Conservation (phyloP, 441 rosid genomes). For the Metrosideros polymorpha region DNA sequence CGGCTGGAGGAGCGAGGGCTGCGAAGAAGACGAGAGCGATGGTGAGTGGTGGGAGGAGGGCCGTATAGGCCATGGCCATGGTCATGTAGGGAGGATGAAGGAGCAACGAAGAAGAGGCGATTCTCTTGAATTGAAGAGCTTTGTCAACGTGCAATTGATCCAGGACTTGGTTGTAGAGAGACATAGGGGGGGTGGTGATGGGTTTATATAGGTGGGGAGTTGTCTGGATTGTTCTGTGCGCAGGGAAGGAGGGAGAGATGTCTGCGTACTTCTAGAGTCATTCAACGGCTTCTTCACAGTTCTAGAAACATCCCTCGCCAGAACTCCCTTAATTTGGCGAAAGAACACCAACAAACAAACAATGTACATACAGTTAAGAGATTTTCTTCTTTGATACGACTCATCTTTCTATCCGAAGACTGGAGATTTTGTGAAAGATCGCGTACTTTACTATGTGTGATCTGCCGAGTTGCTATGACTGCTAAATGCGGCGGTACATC, state of each 20-base stretch:
- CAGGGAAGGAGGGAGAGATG: neutral
- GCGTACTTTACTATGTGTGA: neutral
- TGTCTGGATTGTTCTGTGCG: neutral
- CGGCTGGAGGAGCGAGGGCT: neutral
- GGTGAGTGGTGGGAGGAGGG: neutral
- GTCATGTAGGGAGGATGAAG: neutral
- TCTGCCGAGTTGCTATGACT: neutral
- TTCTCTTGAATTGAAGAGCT: neutral
- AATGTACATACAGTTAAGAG: neutral
- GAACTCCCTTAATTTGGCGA: too few species aligned
- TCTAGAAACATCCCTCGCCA: neutral
- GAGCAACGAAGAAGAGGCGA: fast-evolving
- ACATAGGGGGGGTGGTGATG: fast-evolving
- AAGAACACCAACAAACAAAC: neutral
- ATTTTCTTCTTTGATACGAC: neutral
- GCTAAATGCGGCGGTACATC: too few species aligned
- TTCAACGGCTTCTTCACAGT: neutral
- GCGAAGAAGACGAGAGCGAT: neutral
- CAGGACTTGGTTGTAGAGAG: neutral
- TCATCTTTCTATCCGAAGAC: neutral
- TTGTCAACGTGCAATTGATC: neutral
- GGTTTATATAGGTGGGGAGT: neutral
- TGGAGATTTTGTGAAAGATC: neutral
- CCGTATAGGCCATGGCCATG: neutral
- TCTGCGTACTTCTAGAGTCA: neutral